A percentile compares a stretch with the other conserved stretches of the same genome.
These are phyloP conservation scores for Lumnitzera racemosa DNA, from an alignment of 345 rosid genomes.

Conservation along the genomic window DNA sequence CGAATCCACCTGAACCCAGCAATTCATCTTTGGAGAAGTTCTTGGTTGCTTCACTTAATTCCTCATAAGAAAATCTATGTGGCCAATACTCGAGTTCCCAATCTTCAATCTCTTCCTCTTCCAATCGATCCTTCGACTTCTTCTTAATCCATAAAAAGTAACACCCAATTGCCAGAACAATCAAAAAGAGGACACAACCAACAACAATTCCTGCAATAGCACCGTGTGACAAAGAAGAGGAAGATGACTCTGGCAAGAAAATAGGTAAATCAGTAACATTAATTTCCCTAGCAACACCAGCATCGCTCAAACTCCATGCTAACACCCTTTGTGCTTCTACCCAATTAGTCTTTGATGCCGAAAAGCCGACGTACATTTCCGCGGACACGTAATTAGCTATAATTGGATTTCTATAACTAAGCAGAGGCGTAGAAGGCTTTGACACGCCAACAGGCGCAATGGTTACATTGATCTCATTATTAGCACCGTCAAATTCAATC, in stretches of 20 bases:
- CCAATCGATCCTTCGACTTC: slow-evolving; percentile 18
- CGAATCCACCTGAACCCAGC: slow-evolving; percentile 82
- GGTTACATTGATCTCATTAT: slow-evolving; percentile 62
- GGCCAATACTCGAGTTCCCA: slow-evolving; percentile 97
- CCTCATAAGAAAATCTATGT: slow-evolving; percentile 76
- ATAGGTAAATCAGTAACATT: slow-evolving; percentile 57
- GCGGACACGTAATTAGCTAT: slow-evolving; percentile 70
- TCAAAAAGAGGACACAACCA: slow-evolving; percentile 36
- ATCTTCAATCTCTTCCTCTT: slow-evolving; percentile 63
- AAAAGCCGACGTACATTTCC: slow-evolving; percentile 78
- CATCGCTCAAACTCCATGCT: slow-evolving; percentile 86
- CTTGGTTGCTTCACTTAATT: slow-evolving; percentile 47
- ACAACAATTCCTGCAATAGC: slow-evolving; percentile 60
- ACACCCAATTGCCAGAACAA: slow-evolving; percentile 22
- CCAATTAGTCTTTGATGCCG: slow-evolving; percentile 69
- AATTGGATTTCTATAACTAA: slow-evolving; percentile 39
- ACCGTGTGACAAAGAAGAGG: slow-evolving; percentile 46
- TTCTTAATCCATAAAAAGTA: slow-evolving; percentile 42
- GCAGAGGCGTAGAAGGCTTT: slow-evolving; percentile 51
- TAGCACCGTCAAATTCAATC: slow-evolving; percentile 69
- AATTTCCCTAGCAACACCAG: slow-evolving; percentile 48
- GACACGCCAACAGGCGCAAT: slow-evolving; percentile 63
- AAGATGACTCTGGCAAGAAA: slow-evolving; percentile 33
- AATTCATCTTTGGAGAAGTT: slow-evolving; percentile 55
- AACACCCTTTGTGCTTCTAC: slow-evolving; percentile 59